phyloP scores from a whole-genome alignment of 257 asterid species.

The Sherardia arvensis region DNA sequence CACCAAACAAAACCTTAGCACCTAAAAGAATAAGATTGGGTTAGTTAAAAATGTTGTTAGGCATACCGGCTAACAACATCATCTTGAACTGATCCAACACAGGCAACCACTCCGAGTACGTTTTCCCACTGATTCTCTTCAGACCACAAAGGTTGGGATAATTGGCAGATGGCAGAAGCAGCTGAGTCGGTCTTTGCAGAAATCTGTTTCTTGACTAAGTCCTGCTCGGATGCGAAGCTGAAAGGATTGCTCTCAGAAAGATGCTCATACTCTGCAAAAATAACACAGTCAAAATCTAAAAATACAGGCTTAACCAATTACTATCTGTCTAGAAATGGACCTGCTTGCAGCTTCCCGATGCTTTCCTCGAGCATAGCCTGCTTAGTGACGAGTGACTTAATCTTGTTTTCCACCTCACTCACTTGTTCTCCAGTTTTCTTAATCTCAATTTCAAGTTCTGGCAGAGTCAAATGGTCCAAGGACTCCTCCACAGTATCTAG shows the following conservation, averaged over 20 bases:
- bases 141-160: constrained; percentile 13
- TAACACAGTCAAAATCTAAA: neutral
- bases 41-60: neutral
- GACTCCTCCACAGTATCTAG: too few relatives aligned
- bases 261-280: constrained; percentile 22
- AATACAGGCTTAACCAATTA: too few relatives aligned
- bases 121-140: too few relatives aligned
- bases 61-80: constrained; percentile 53
- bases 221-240: constrained; percentile 11
- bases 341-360: constrained; percentile 37
- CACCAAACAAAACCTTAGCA: constrained; percentile 5
- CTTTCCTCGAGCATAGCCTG: constrained; percentile 7
- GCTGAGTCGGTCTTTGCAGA: constrained; percentile 28
- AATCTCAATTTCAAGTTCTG: constrained; percentile 41
- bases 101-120: constrained; percentile 55
- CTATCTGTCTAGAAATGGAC: constrained; percentile 10
- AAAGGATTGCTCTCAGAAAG: constrained; percentile 9
- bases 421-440: constrained; percentile 2
- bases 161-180: constrained; percentile 38
- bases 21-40: neutral
- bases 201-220: constrained; percentile 30
- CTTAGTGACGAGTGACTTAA: constrained; percentile 16
- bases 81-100: constrained; percentile 42
- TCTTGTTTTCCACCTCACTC: constrained; percentile 1
- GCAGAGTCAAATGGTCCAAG: constrained; percentile 4